Evolutionary conservation across 2,329 filamentous ascomycete species (phyloP).

Genomic region (Aureobasidium zeae): DNA sequence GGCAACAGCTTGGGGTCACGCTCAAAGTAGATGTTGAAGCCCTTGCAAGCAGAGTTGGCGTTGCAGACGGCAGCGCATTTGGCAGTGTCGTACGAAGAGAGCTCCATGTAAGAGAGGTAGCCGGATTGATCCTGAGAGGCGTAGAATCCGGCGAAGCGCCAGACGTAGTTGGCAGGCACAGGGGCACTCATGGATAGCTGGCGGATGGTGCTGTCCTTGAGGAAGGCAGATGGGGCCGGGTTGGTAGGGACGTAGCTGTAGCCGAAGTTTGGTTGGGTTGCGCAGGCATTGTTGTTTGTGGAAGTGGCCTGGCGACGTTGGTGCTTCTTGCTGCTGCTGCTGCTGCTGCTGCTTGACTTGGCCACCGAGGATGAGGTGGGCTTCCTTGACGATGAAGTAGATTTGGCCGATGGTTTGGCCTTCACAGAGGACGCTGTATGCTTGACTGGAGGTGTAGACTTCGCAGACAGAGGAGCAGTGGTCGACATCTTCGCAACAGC

Average conservation of each 20-base stretch:
- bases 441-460: conserved; percentile 2
- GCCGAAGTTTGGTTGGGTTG: neutral
- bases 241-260: conserved; percentile 10
- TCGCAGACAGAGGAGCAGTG: neutral
- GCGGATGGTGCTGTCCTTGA: conserved; percentile 10
- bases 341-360: neutral
- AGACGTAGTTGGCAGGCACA: conserved; percentile 21
- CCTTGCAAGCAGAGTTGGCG: conserved; percentile 25
- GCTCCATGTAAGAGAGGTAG: conserved; percentile 24
- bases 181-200: conserved; percentile 9
- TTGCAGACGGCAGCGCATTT: conserved; percentile 28
- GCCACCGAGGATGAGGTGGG: neutral
- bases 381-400: neutral
- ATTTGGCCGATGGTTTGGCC: neutral
- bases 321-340: conserved; percentile 8
- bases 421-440: neutral
- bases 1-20: conserved; percentile 27
- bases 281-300: neutral
- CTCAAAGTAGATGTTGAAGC: conserved; percentile 31
- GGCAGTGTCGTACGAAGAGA: conserved; percentile 25
- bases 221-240: conserved; percentile 12
- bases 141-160: conserved; percentile 22
- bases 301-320: conserved; percentile 4
- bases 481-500: conserved; percentile 16
- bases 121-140: conserved; percentile 16